These are phyloP conservation scores for Gentiana dahurica DNA, from an alignment of 257 asterid species.

Conservation along the genomic window DNA sequence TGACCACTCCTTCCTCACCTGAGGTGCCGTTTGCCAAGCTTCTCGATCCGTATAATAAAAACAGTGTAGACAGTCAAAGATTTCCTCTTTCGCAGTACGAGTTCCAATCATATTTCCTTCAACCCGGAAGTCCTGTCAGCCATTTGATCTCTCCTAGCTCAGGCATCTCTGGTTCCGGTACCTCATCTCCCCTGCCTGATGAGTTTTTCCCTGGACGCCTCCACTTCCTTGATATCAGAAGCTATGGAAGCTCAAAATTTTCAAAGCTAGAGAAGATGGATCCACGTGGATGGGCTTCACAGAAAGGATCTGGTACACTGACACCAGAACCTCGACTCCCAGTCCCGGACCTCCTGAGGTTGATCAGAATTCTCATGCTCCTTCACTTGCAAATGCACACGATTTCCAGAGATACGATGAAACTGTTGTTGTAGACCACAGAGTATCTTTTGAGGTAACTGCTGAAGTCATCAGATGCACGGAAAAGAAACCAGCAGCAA, in stretches of 20 bases:
- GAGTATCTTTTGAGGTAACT: conserved; percentile 80
- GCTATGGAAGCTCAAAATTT: conserved; percentile 48
- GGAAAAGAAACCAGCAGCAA: conserved; percentile 37
- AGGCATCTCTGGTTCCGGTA: conserved; percentile 88
- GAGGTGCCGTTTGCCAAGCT: conserved; percentile 96
- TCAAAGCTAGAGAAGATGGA: conserved; percentile 71
- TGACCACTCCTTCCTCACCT: conserved; percentile 94
- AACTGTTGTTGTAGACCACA: conserved; percentile 26
- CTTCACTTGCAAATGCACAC: no score
- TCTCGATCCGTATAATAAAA: conserved; percentile 59
- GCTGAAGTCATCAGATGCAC: conserved; percentile 55
- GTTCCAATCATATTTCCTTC: conserved; percentile 84
- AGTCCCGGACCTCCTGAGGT: conserved; percentile 23
- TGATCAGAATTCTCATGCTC: conserved; percentile 37
- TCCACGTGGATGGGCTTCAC: conserved; percentile 53
- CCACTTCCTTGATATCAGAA: conserved; percentile 48
- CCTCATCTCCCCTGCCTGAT: conserved; percentile 80
- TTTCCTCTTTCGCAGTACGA: conserved; percentile 50
- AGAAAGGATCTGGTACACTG: conserved; percentile 55
- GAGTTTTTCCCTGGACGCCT: conserved; percentile 46
- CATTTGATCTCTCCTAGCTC: conserved; percentile 93
- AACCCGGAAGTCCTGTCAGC: conserved; percentile 97
- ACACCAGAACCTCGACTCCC: conserved; percentile 56
- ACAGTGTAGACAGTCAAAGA: conserved; percentile 37
- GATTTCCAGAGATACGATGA: no score